phyloP scores from a whole-genome alignment of 2,329 filamentous ascomycete genomes.

The Thermothelomyces thermophilus region DNA sequence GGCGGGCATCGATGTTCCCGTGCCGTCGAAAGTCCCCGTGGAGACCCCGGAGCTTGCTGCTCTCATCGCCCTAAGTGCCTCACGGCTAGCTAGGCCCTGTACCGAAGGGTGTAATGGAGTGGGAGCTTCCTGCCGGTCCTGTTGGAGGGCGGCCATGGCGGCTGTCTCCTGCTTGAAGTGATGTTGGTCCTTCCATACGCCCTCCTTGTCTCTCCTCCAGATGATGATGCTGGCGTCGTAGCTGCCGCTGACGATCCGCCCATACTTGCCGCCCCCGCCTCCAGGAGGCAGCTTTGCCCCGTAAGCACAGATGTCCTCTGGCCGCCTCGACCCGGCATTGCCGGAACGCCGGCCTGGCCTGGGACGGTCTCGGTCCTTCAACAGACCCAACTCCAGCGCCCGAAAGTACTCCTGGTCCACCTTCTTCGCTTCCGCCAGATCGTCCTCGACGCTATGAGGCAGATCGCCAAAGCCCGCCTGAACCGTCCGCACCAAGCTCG shows the following conservation, averaged over 20 bases:
- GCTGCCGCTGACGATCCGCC: slow-evolving; percentile 91
- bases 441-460: slow-evolving; percentile 69
- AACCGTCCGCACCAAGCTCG: slow-evolving; percentile 81
- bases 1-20: slow-evolving; percentile 4
- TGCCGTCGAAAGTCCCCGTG: neutral
- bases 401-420: slow-evolving; percentile 69
- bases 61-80: slow-evolving; percentile 3
- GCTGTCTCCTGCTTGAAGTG: slow-evolving; percentile 69
- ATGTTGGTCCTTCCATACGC: slow-evolving; percentile 75
- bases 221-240: slow-evolving; percentile 96
- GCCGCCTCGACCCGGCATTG: slow-evolving; percentile 68
- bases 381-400: slow-evolving; percentile 46
- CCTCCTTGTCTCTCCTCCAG: slow-evolving; percentile 81
- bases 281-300: slow-evolving; percentile 86
- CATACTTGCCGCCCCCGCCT: slow-evolving; percentile 81
- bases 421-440: slow-evolving; percentile 63
- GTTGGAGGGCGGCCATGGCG: slow-evolving; percentile 41
- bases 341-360: slow-evolving; percentile 36
- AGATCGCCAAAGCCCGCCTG: slow-evolving; percentile 92
- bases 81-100: slow-evolving; percentile 3
- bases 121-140: slow-evolving; percentile 12
- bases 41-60: neutral
- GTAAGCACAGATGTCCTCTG: slow-evolving; percentile 69
- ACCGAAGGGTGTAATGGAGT: slow-evolving; percentile 21
- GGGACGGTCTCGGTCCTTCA: slow-evolving; percentile 33